phyloP scores from a whole-genome alignment of 169 alveolate genomes.

The Plasmodium sp. region DNA sequence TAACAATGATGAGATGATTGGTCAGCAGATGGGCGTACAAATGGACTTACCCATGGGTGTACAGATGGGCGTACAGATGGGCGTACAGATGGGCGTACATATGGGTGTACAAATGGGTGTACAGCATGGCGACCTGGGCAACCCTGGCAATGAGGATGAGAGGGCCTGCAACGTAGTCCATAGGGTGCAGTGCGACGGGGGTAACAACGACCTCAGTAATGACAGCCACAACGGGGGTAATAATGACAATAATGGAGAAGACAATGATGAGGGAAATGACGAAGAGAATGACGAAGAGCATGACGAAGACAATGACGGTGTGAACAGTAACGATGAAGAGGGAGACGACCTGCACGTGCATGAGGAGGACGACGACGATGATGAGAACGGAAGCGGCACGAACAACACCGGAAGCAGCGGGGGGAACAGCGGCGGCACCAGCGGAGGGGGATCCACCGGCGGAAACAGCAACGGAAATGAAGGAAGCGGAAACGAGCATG shows the following conservation, averaged over 20 bases:
- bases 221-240: background rate
- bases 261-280: background rate
- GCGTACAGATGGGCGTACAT: background rate
- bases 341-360: background rate
- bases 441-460: background rate
- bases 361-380: background rate
- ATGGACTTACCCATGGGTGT: background rate
- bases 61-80: background rate
- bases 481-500: background rate
- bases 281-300: background rate
- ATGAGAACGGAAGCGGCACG: background rate
- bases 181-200: background rate
- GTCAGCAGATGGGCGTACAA: background rate
- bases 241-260: background rate
- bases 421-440: background rate
- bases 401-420: conserved; percentile 15
- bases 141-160: background rate
- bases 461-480: background rate
- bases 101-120: background rate
- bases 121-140: background rate
- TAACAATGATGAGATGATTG: background rate
- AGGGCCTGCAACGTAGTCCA: background rate
- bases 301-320: background rate
- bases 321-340: background rate
- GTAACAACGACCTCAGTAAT: background rate